Conservation (phyloP, 2,329 filamentous ascomycete species). For the Aspergillus flavus region DNA sequence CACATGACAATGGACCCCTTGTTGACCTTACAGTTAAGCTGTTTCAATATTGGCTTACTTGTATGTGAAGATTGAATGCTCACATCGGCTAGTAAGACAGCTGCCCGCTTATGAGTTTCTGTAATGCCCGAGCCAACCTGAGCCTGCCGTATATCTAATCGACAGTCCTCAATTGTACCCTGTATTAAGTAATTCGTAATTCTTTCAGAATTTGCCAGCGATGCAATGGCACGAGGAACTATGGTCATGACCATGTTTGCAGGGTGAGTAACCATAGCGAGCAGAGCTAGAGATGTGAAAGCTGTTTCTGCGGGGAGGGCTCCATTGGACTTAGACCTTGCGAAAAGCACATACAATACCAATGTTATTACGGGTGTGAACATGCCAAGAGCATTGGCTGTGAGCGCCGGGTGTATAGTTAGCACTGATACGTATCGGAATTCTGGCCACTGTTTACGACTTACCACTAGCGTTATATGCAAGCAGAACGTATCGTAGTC, state of each 20-base stretch:
- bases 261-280: slow-evolving; percentile 7
- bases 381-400: slow-evolving; percentile 5
- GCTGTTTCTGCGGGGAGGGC: neutral
- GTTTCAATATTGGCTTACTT: neutral
- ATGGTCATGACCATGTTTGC: slow-evolving; percentile 10
- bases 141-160: too few relatives aligned
- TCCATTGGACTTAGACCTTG: neutral
- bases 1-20: neutral
- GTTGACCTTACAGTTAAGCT: neutral
- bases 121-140: too few relatives aligned
- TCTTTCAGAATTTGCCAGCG: neutral
- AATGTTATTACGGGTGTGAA: slow-evolving; percentile 1
- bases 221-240: neutral
- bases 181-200: neutral
- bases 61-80: neutral
- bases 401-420: neutral
- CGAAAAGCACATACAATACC: neutral
- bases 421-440: neutral
- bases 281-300: slow-evolving; percentile 7
- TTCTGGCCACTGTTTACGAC: neutral
- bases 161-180: too few relatives aligned
- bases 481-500: neutral
- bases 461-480: slow-evolving; percentile 6
- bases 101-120: neutral
- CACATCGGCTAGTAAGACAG: neutral